Conservation (phyloP, 176 grass and related monocot species). For the Urochloa ruziziensis region DNA sequence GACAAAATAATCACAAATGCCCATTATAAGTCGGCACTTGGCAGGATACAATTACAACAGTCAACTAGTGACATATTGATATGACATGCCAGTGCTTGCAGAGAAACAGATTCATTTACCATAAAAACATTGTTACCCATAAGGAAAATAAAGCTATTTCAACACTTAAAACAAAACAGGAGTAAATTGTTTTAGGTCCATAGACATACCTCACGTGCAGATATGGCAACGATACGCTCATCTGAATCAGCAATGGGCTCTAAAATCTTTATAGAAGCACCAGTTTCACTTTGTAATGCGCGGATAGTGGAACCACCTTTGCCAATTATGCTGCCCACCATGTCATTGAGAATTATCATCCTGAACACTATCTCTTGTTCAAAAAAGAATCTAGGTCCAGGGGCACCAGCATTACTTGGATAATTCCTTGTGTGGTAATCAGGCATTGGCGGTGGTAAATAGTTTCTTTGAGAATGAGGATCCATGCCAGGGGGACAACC, state of each 20-base stretch:
- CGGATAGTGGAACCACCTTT: constrained; percentile 69
- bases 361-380: constrained; percentile 82
- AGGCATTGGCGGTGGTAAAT: constrained; percentile 50
- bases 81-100: constrained; percentile 6
- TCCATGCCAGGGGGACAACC: constrained; percentile 44
- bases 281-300: constrained; percentile 72
- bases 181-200: not conserved
- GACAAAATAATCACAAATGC: constrained; percentile 4
- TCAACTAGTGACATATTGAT: not conserved
- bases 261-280: constrained; percentile 76
- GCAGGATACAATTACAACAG: not conserved
- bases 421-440: constrained; percentile 54
- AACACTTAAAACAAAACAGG: constrained; percentile 19
- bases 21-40: not conserved
- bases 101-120: not conserved
- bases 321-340: constrained; percentile 70
- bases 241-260: constrained; percentile 57
- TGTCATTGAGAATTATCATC: constrained; percentile 70
- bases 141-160: constrained; percentile 10
- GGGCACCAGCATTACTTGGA: constrained; percentile 34
- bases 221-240: constrained; percentile 56
- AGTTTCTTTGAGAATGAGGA: constrained; percentile 64
- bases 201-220: constrained; percentile 65
- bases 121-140: not conserved
- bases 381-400: constrained; percentile 60